Evolutionary conservation across 208 protist species (phyloP).

Genomic region (Crithidia expoeki): DNA sequence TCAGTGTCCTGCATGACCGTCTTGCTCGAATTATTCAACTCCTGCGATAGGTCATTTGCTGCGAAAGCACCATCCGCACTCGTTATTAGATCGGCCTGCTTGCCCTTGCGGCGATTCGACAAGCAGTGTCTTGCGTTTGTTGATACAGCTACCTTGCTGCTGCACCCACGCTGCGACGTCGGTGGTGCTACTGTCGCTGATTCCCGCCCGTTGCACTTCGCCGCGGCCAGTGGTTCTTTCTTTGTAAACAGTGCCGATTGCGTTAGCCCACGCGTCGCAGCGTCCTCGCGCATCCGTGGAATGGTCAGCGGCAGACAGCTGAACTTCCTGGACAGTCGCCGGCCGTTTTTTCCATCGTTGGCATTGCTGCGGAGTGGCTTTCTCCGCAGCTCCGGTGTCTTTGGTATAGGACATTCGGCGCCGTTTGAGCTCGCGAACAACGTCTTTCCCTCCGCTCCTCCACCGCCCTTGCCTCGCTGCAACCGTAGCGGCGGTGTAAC

Average conservation of each 20-base stretch:
- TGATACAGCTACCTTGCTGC: neutral
- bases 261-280: slow-evolving; percentile 32
- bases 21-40: neutral
- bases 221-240: neutral
- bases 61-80: neutral
- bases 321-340: neutral
- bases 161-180: neutral
- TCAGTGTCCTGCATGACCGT: slow-evolving; percentile 24
- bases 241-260: slow-evolving; percentile 20
- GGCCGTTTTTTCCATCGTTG: neutral
- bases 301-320: slow-evolving; percentile 9
- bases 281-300: slow-evolving; percentile 39
- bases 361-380: neutral
- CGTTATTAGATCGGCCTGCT: neutral
- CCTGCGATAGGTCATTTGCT: neutral
- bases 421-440: neutral
- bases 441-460: neutral
- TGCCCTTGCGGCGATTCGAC: neutral
- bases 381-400: slow-evolving; percentile 4
- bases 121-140: neutral
- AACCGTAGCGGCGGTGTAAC: neutral
- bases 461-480: neutral
- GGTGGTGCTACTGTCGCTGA: neutral
- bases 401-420: neutral
- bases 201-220: neutral